Base-by-base conservation (phyloP, 495 filamentous ascomycete genomes). In the Podospora pseudocomata region DNA sequence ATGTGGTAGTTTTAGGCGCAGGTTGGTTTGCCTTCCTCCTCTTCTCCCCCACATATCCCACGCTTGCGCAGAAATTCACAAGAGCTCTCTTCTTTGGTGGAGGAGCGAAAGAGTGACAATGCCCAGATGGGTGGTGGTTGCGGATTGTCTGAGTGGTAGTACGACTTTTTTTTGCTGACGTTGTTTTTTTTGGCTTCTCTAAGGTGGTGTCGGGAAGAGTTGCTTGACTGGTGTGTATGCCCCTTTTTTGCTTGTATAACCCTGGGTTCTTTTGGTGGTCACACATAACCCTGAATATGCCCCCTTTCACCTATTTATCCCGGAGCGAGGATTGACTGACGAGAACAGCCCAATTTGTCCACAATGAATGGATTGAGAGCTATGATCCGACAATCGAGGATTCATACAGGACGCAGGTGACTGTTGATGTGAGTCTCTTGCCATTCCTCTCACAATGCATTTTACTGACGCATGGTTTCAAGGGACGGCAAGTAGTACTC, bases 351-450 rank as follows among this genome's bases (percentile, higher is more conserved):
- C 95, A 99, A 86, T 99, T 99, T 79, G 95, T 98, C 20, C 95
- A 98, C 78, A 96, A 97, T 84, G 92, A 97, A 59, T 99, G 96
- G 93, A 97, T 99, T 76, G 95, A 99, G 80, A 94, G 91, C 78
- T 99, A 99, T 80, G 95, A 99, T 79, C 95, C 95, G 4, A 99
- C 93, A 5, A 97, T 97, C 72, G 93, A 97, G 67, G 93, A 99
- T 80, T 97, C 95, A 57, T 99, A 98, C 79, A 85, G 93, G 60
- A 97, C 97, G 75, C 91, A 94, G 71, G 90, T 97, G 55, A 88
- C 94, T 71, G 93, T 99, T 67, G 95, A 98, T 86, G 94, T 98
- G 81, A 79, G 86, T 87, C 49, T 60, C 15, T 18, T 26, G 57
- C 57, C 13, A 39, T 16, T 6, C 13, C 30, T 61, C 57, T 57